Evolutionary conservation across 1,139 yeast genomes (phyloP).

Genomic region (Kodamaea plutei): DNA sequence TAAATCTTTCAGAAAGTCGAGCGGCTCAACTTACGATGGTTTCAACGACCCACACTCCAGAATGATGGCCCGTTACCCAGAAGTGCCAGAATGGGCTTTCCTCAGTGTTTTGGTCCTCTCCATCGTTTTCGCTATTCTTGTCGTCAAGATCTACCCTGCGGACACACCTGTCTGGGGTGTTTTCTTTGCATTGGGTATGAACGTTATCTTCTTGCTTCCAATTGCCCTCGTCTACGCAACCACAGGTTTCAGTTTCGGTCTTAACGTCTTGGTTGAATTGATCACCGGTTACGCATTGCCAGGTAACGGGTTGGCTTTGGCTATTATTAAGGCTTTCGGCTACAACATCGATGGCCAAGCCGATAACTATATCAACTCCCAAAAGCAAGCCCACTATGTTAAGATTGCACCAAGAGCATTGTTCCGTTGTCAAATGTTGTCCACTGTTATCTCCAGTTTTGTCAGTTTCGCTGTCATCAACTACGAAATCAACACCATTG

Average conservation of each 20-base stretch:
- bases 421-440: no score
- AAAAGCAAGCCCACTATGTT: no score
- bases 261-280: conserved; percentile 20
- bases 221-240: conserved; percentile 15
- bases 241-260: conserved; percentile 18
- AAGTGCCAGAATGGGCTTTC: conserved; percentile 18
- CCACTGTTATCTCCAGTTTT: no score
- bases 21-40: conserved; percentile 12
- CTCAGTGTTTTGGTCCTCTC: conserved; percentile 12
- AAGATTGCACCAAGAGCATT: no score
- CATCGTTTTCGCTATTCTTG: conserved; percentile 14
- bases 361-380: no score
- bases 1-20: conserved; percentile 7
- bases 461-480: no score
- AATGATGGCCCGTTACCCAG: conserved; percentile 15
- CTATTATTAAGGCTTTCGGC: no score
- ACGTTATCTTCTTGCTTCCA: conserved; percentile 19
- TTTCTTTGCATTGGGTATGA: conserved; percentile 20
- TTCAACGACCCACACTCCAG: conserved; percentile 15
- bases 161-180: conserved; percentile 21
- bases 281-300: conserved; percentile 20
- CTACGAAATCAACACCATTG: no score
- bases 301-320: no score
- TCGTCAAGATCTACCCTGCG: conserved; percentile 17
- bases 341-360: no score